These are phyloP conservation scores for Leptographium procerum DNA, from an alignment of 2,329 filamentous ascomycete genomes.

Conservation along the genomic window DNA sequence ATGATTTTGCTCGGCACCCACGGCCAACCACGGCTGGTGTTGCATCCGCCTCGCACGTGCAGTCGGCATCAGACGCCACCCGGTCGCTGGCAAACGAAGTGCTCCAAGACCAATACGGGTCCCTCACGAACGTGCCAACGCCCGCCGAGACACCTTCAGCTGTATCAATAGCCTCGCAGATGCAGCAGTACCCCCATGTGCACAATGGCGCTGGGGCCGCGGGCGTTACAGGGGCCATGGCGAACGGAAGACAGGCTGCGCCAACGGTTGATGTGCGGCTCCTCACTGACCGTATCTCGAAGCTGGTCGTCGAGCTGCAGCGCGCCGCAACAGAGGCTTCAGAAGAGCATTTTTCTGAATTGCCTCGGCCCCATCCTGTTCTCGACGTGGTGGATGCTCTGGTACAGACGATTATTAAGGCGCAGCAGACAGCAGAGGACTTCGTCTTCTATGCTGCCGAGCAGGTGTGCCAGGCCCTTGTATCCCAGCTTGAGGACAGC, in stretches of 20 bases:
- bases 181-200: constrained; percentile 44
- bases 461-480: constrained; percentile 45
- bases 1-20: constrained; percentile 84
- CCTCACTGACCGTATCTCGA: constrained; percentile 44
- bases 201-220: constrained; percentile 24
- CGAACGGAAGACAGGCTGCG: constrained; percentile 39
- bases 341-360: constrained; percentile 48
- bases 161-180: constrained; percentile 39
- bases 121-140: constrained; percentile 46
- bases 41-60: constrained; percentile 38
- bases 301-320: constrained; percentile 46
- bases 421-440: constrained; percentile 48
- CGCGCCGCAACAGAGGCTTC: constrained; percentile 39
- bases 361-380: constrained; percentile 47
- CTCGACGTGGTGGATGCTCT: constrained; percentile 53
- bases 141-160: constrained; percentile 48
- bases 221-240: constrained; percentile 16
- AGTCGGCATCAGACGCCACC: constrained; percentile 49
- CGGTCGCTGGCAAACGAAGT: constrained; percentile 52
- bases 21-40: constrained; percentile 26
- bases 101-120: constrained; percentile 48
- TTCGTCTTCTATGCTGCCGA: constrained; percentile 48
- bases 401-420: constrained; percentile 51
- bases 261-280: constrained; percentile 38
- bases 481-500: constrained; percentile 39